Conservation (phyloP, 805 yeast genomes). For the Henningerozyma blattae region DNA sequence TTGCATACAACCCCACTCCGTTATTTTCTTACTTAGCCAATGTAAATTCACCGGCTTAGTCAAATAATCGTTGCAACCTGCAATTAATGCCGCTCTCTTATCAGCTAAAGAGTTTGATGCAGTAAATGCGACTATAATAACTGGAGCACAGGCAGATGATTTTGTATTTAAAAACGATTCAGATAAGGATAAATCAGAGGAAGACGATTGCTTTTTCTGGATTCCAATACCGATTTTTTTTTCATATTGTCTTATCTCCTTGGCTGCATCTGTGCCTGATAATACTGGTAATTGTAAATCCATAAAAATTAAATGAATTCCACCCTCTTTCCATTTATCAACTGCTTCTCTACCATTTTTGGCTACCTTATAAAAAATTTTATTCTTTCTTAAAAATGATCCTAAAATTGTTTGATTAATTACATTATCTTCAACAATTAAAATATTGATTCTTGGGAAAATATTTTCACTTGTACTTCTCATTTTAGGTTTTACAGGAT, state of each 20-base stretch:
- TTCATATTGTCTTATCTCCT: slow-evolving; percentile 80
- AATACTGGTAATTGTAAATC: slow-evolving; percentile 94
- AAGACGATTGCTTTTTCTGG: slow-evolving; percentile 4
- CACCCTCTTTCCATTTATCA: slow-evolving; percentile 89
- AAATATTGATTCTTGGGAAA: slow-evolving; percentile 77
- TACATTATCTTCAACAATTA: slow-evolving; percentile 93
- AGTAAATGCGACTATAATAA: slow-evolving; percentile 94
- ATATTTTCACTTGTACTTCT: slow-evolving; percentile 39
- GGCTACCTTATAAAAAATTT: slow-evolving; percentile 76
- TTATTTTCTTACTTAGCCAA: slow-evolving; percentile 88
- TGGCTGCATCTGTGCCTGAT: slow-evolving; percentile 92
- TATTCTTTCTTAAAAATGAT: slow-evolving; percentile 73
- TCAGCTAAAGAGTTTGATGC: slow-evolving; percentile 82
- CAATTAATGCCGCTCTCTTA: slow-evolving; percentile 81
- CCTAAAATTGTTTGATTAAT: slow-evolving; percentile 88
- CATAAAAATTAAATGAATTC: slow-evolving; percentile 90
- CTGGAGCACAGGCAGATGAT: slow-evolving; percentile 52
- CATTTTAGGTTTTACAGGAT: slow-evolving; percentile 1
- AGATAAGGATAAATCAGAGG: not conserved
- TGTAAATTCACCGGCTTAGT: slow-evolving; percentile 92
- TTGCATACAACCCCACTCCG: slow-evolving; percentile 99
- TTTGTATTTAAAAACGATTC: not conserved
- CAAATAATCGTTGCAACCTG: slow-evolving; percentile 94
- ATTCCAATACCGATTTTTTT: slow-evolving; percentile 64
- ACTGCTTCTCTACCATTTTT: slow-evolving; percentile 92